Conservation (phyloP, 768 basidiomycete genomes). For the Naganishia antarctica region DNA sequence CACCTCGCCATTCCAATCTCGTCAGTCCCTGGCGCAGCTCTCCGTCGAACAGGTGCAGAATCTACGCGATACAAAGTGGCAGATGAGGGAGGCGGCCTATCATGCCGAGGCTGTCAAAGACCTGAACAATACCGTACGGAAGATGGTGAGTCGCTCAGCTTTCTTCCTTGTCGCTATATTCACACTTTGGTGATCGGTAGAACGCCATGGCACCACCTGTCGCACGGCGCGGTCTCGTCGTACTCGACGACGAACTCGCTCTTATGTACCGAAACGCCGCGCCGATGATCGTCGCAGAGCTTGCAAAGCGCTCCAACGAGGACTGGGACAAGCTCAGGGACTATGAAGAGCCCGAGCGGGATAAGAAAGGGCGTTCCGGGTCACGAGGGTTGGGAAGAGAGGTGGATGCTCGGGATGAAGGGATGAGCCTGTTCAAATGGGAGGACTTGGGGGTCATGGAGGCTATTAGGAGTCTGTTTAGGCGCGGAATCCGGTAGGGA, state of each 20-base stretch:
- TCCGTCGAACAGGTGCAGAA: constrained; percentile 50
- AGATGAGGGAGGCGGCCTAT: constrained; percentile 23
- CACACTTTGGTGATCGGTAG: not conserved
- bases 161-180: not conserved
- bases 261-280: constrained; percentile 24
- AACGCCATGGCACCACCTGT: constrained; percentile 74
- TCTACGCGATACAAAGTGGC: constrained; percentile 49
- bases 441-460: constrained; percentile 16
- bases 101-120: constrained; percentile 64
- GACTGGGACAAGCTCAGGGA: constrained; percentile 24
- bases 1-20: constrained; percentile 50
- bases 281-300: constrained; percentile 23
- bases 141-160: constrained; percentile 52
- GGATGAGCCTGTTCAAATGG: constrained; percentile 10
- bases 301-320: constrained; percentile 18
- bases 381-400: constrained; percentile 2
- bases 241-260: constrained; percentile 58
- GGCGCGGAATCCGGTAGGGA: not conserved
- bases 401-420: not conserved
- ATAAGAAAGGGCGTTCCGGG: not conserved
- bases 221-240: constrained; percentile 64
- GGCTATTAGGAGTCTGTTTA: constrained; percentile 21
- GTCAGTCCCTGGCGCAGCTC: constrained; percentile 49
- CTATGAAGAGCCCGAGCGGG: not conserved
- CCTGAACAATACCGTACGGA: constrained; percentile 68